Evolutionary conservation across 495 filamentous ascomycete species (phyloP), one percentile per base, ranked within the genome.

Genomic region (Podospora appendiculata): DNA sequence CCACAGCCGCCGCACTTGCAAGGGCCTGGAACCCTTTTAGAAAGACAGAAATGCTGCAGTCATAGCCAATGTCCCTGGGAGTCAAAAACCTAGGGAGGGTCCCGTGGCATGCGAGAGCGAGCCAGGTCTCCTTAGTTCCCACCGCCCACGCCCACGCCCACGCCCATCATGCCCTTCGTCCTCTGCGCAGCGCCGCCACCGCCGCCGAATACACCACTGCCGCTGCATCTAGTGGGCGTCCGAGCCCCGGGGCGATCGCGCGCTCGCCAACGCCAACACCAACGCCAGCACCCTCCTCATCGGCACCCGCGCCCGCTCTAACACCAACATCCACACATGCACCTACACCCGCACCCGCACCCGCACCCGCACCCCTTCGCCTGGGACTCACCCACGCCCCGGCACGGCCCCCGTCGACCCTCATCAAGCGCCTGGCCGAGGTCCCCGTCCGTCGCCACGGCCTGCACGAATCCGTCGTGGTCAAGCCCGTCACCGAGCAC

Each of bases 21-120:
- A 25, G 25, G 25, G 25, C 25, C 25, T 25, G 2, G 25, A 25
- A 25, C 25, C n/a, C 25, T 25, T 5, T 25, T 25, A 25, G 32
- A 14, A 8, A 36, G 9, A 25, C 46, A 33, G 49, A 48, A 52
- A 71, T 71, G 66, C 51, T 41, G 49, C 43, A 41, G 18, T 57
- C 54, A 61, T 72, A 72, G 67, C 63, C 53, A 54, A 74, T 74
- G 71, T 73, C 69, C 66, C 63, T 65, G 65, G 71, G 66, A 57
- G 57, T 70, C 63, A 64, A 49, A 38, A 63, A 58, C 32, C 45
- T 63, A 57, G 65, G 63, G 67, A 66, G 65, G 58, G 66, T 61
- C 59, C 57, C 52, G 57, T 48, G 51, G 55, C 56, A 48, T 45
- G 41, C 49, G 44, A 19, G 35, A 48, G 50, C 54, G 46, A 51